These are phyloP conservation scores for Auriscalpium orientale DNA, from an alignment of 768 basidiomycete genomes.

Conservation along the genomic window DNA sequence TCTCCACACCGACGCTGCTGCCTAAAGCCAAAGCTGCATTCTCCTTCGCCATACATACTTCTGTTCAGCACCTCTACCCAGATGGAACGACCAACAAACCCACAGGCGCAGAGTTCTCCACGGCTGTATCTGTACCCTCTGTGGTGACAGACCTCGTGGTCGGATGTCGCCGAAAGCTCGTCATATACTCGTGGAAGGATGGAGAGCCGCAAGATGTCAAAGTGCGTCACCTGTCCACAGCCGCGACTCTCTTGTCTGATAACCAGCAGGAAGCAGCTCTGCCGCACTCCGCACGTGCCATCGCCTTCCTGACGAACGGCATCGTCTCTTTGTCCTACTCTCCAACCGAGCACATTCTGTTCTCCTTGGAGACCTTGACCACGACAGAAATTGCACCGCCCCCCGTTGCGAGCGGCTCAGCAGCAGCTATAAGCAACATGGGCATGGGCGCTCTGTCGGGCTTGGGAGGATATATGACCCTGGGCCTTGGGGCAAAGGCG, in stretches of 20 bases:
- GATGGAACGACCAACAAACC: constrained; percentile 17
- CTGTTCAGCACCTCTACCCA: constrained; percentile 37
- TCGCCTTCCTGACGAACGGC: constrained; percentile 62
- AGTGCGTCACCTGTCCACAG: constrained; percentile 33
- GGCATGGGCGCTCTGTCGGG: constrained; percentile 76
- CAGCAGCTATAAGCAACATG: constrained; percentile 36
- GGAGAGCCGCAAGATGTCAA: constrained; percentile 68
- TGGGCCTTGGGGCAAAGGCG: constrained; percentile 67
- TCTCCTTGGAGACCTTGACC: constrained; percentile 53
- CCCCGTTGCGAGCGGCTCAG: constrained; percentile 23
- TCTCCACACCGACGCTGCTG: constrained; percentile 65
- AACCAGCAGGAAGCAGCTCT: constrained; percentile 61
- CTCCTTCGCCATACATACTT: constrained; percentile 70
- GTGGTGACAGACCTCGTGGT: constrained; percentile 73
- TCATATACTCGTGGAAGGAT: constrained; percentile 83
- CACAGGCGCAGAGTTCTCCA: constrained; percentile 11
- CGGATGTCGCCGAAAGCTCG: constrained; percentile 79
- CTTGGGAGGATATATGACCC: constrained; percentile 78
- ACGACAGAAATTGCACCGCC: constrained; percentile 44
- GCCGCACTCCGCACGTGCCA: constrained; percentile 85
- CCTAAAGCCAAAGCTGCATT: constrained; percentile 74
- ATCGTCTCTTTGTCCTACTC: constrained; percentile 72
- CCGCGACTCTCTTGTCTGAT: neutral
- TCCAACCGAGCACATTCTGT: constrained; percentile 68
- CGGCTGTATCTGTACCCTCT: constrained; percentile 47